A percentile compares a stretch with the other conserved stretches of the same genome.
Conservation (phyloP, 1,284 basidiomycete genomes). For the Leccinum griseonigrum region DNA sequence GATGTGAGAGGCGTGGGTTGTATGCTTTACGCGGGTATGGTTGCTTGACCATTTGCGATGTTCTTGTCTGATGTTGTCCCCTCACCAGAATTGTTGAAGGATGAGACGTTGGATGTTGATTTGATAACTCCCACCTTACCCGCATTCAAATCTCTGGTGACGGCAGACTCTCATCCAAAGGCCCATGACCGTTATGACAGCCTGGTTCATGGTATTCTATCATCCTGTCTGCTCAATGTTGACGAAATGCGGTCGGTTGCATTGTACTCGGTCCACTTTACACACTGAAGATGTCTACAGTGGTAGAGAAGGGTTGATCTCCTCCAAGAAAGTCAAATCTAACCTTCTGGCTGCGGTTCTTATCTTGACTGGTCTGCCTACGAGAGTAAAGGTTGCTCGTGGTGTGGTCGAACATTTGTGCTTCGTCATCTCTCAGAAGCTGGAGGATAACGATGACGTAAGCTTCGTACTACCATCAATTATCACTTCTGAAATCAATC, state of each 20-base stretch:
- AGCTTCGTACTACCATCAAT: slow-evolving; percentile 15
- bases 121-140: slow-evolving; percentile 78
- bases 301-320: slow-evolving; percentile 74
- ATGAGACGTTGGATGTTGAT: slow-evolving; percentile 79
- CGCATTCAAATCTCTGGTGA: slow-evolving; percentile 73
- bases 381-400: slow-evolving; percentile 66
- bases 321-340: slow-evolving; percentile 84
- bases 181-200: slow-evolving; percentile 49
- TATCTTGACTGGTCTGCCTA: slow-evolving; percentile 78
- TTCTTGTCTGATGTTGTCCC: background rate
- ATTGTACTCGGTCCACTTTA: background rate
- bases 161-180: slow-evolving; percentile 42
- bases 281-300: slow-evolving; percentile 38
- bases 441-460: slow-evolving; percentile 69
- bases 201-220: slow-evolving; percentile 83
- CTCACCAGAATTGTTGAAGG: slow-evolving; percentile 71
- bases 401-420: slow-evolving; percentile 83
- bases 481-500: slow-evolving; percentile 20
- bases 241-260: slow-evolving; percentile 83
- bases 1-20: slow-evolving; percentile 82
- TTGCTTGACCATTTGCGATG: background rate
- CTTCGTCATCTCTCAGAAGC: slow-evolving; percentile 79
- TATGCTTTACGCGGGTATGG: slow-evolving; percentile 74
- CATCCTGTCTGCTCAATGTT: slow-evolving; percentile 80
- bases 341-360: slow-evolving; percentile 88